A percentile compares a stretch with the other conserved stretches of the same genome.
Evolutionary conservation across 2,329 filamentous ascomycete species (phyloP).

Genomic region (Microdochium nivale): DNA sequence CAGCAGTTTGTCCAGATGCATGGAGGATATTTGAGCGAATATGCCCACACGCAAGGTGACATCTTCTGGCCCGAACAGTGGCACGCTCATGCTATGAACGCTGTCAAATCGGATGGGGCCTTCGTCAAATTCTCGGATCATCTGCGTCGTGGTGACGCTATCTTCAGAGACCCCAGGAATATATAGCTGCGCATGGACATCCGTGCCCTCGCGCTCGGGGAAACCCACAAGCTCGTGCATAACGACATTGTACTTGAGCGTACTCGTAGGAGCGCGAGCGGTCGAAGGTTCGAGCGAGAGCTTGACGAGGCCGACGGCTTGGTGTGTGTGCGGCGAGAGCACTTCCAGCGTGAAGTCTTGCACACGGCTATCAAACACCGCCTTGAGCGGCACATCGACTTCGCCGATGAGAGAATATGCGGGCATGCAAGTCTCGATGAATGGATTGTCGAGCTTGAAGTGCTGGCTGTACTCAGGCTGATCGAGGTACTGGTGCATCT

Average conservation of each 20-base stretch:
- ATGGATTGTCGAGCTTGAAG: constrained; percentile 86
- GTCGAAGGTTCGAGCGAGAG: constrained; percentile 89
- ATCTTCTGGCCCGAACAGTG: constrained; percentile 65
- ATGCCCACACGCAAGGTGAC: constrained; percentile 78
- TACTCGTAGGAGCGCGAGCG: constrained; percentile 83
- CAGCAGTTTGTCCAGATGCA: constrained; percentile 93
- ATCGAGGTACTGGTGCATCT: constrained; percentile 94
- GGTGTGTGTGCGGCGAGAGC: constrained; percentile 83
- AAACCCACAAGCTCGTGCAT: constrained; percentile 96
- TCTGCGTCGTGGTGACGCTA: constrained; percentile 88
- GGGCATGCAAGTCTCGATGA: constrained; percentile 83
- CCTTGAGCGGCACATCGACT: constrained; percentile 81
- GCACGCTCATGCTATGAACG: constrained; percentile 95
- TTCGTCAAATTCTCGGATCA: constrained; percentile 91
- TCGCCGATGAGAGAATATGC: constrained; percentile 90
- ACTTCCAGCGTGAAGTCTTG: constrained; percentile 92
- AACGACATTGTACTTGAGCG: constrained; percentile 95
- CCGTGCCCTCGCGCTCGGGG: constrained; percentile 87
- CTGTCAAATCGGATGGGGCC: constrained; percentile 90
- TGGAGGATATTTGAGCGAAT: constrained; percentile 81
- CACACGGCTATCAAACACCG: constrained; percentile 89
- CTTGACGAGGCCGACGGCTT: constrained; percentile 83
- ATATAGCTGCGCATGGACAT: constrained; percentile 95
- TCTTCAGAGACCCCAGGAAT: constrained; percentile 84
- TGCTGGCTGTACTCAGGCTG: constrained; percentile 92